These are phyloP conservation scores for Pinus albicaulis DNA, from an alignment of 75 land plant species.

Conservation along the genomic window DNA sequence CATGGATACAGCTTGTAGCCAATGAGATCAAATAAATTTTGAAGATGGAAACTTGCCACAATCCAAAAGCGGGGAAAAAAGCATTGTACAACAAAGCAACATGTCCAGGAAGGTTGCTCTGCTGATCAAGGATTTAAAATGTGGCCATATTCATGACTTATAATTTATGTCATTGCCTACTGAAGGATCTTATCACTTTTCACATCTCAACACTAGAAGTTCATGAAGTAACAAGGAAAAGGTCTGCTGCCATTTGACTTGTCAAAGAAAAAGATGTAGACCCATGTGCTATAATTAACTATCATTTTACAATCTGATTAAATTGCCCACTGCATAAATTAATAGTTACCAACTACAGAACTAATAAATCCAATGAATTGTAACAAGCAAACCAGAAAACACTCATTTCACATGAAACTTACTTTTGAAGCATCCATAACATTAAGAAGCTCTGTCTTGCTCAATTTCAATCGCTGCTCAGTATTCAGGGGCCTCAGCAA, in stretches of 20 bases:
- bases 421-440: slow-evolving; percentile 24
- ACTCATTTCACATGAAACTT: slow-evolving; percentile 1
- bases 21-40: too few relatives aligned
- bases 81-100: too few relatives aligned
- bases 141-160: too few relatives aligned
- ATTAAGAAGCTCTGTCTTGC: slow-evolving; percentile 32
- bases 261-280: not conserved
- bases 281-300: not conserved
- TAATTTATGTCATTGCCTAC: too few relatives aligned
- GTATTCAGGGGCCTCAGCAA: slow-evolving; percentile 22
- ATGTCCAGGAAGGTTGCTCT: too few relatives aligned
- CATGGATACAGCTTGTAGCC: too few relatives aligned
- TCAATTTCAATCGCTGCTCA: slow-evolving; percentile 28
- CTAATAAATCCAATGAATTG: not conserved
- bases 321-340: not conserved
- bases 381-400: slow-evolving; percentile 2
- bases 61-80: too few relatives aligned
- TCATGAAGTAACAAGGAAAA: too few relatives aligned
- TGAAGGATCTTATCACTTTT: too few relatives aligned
- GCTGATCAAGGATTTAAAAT: too few relatives aligned
- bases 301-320: not conserved
- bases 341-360: not conserved
- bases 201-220: too few relatives aligned
- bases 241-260: not conserved
- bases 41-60: too few relatives aligned